Evolutionary conservation across 164 flowering plant genomes (phyloP).

Genomic region (Vitis amurensis): DNA sequence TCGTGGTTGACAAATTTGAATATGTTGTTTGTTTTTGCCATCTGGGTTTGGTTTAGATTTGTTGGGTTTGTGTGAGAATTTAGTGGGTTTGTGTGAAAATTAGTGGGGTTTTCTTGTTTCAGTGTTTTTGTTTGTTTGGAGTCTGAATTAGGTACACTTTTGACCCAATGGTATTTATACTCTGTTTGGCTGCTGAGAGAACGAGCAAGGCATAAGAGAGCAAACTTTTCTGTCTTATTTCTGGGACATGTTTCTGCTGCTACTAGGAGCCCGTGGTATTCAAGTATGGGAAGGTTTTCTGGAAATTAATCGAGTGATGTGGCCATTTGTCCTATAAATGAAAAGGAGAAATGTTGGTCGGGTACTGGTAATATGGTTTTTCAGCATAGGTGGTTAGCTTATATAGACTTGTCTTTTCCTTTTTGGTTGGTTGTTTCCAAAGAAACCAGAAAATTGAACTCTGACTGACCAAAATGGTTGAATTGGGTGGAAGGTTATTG

Average conservation of each 20-base stretch:
- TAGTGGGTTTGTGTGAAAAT: conserved; percentile 7
- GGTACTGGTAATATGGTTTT: not conserved
- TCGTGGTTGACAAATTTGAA: not conserved
- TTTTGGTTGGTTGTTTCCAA: not conserved
- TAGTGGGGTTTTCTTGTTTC: not conserved
- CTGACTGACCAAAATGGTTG: not conserved
- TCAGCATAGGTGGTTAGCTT: not conserved
- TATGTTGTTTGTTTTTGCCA: not conserved
- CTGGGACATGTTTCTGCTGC: not conserved
- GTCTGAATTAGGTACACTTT: conserved; percentile 7
- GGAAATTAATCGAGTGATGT: not conserved
- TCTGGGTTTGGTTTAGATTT: conserved; percentile 11
- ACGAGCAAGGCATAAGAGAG: not conserved
- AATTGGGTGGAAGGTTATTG: not conserved
- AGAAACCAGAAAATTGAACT: not conserved
- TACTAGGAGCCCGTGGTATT: too few species aligned
- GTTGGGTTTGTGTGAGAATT: not conserved
- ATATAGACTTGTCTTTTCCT: not conserved
- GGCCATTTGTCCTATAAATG: not conserved
- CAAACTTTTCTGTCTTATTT: not conserved
- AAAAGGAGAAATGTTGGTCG: not conserved
- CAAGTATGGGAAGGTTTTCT: not conserved
- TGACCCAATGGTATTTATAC: not conserved
- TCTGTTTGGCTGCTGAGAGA: conserved; percentile 8
- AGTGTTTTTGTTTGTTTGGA: not conserved